Percentiles rank a stretch among this genome's conserved stretches.
Evolutionary conservation across 768 basidiomycete species (phyloP).

Genomic region (Tremella mesenterica): DNA sequence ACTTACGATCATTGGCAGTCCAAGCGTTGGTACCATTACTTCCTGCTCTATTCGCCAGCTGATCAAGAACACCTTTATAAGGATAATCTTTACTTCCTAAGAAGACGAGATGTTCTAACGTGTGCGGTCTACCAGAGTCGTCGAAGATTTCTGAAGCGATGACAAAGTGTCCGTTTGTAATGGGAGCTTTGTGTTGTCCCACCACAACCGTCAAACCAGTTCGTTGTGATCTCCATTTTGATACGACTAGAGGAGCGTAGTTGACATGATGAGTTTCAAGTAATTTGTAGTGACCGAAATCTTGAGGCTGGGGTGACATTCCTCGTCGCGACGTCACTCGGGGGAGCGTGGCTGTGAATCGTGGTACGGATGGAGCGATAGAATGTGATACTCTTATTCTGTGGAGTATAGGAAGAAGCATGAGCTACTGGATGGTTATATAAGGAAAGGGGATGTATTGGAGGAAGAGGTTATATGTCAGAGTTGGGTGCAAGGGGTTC

Average conservation of each 20-base stretch:
- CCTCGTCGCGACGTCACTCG: background rate
- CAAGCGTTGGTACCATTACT: constrained; percentile 65
- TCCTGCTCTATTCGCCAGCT: constrained; percentile 77
- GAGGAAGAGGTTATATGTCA: too few species aligned
- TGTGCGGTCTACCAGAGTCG: constrained; percentile 91
- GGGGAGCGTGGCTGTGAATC: background rate
- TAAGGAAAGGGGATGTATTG: too few species aligned
- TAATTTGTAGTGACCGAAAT: constrained; percentile 71
- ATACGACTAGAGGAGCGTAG: constrained; percentile 69
- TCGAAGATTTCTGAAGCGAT: constrained; percentile 89
- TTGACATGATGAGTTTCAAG: constrained; percentile 65
- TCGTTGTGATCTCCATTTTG: constrained; percentile 77
- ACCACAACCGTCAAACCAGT: constrained; percentile 87
- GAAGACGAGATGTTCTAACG: constrained; percentile 88
- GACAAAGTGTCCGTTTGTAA: constrained; percentile 79
- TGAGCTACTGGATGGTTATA: too few species aligned
- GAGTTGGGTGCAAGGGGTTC: too few species aligned
- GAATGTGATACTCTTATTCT: background rate
- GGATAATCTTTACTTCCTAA: constrained; percentile 94
- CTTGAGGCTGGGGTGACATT: background rate
- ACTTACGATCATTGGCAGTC: constrained; percentile 60
- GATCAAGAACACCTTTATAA: constrained; percentile 90
- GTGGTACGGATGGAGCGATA: background rate
- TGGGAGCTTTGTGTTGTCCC: constrained; percentile 62
- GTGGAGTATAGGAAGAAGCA: background rate